phyloP scores from a whole-genome alignment of 352 stramenopile species.

The Globisporangium recalcitrans region DNA sequence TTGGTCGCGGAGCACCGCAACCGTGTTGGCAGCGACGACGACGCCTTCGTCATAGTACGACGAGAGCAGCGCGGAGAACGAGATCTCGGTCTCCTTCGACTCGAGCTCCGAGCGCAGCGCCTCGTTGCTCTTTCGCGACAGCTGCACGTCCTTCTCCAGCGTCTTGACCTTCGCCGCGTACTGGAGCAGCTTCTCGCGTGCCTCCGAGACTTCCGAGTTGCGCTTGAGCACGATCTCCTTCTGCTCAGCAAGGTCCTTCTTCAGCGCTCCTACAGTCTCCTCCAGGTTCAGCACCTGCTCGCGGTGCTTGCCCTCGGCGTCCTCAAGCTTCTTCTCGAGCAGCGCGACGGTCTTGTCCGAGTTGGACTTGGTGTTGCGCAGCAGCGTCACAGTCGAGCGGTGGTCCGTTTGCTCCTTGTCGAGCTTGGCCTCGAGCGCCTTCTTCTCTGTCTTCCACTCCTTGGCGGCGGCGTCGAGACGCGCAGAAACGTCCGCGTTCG shows the following conservation, averaged over 20 bases:
- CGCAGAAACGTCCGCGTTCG: constrained; percentile 33
- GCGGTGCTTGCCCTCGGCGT: constrained; percentile 11
- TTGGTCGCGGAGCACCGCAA: constrained; percentile 36
- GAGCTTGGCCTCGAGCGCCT: constrained; percentile 26
- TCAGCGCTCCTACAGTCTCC: constrained; percentile 22
- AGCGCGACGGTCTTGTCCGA: constrained; percentile 21
- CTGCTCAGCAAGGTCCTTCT: constrained; percentile 29
- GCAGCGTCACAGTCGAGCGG: constrained; percentile 13
- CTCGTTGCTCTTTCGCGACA: constrained; percentile 61
- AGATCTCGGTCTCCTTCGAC: constrained; percentile 52
- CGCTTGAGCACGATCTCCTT: constrained; percentile 23
- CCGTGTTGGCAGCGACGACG: constrained; percentile 35
- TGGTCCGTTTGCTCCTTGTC: constrained; percentile 29
- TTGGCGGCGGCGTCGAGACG: constrained; percentile 32
- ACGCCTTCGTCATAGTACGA: constrained; percentile 80
- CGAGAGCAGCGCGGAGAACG: constrained; percentile 60
- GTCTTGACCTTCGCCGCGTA: constrained; percentile 30
- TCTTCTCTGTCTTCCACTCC: constrained; percentile 33
- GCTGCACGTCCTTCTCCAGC: constrained; percentile 41
- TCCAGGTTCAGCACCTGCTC: constrained; percentile 24
- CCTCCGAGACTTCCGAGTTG: constrained; percentile 26
- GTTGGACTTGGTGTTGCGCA: constrained; percentile 21
- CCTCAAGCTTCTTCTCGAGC: constrained; percentile 25
- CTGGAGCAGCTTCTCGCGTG: constrained; percentile 28
- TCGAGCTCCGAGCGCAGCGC: constrained; percentile 47